These are phyloP conservation scores for Hymenoscyphus albidus DNA, from an alignment of 2,329 filamentous ascomycete genomes.

Conservation along the genomic window DNA sequence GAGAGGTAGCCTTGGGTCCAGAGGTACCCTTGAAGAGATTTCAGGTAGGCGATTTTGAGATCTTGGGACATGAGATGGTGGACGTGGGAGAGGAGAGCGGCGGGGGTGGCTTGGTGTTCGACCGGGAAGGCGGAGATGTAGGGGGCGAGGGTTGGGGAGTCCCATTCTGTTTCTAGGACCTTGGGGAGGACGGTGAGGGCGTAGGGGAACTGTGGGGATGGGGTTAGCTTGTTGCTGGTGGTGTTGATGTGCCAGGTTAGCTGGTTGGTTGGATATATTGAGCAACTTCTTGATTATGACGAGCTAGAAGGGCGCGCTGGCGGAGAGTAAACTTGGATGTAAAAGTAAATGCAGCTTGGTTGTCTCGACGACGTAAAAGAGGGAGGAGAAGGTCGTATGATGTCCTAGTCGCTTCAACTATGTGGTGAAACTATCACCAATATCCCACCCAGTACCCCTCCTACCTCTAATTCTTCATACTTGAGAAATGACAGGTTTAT, in stretches of 20 bases:
- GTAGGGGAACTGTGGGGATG: slow-evolving; percentile 65
- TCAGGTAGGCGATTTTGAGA: slow-evolving; percentile 72
- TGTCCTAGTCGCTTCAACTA: neutral
- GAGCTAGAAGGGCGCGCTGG: neutral
- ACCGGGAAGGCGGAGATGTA: slow-evolving; percentile 70
- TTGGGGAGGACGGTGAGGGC: slow-evolving; percentile 62
- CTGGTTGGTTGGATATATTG: neutral
- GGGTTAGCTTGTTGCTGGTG: slow-evolving; percentile 16
- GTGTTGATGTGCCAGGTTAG: neutral
- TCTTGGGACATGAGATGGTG: slow-evolving; percentile 67
- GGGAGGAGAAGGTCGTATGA: neutral
- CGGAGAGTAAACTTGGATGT: neutral
- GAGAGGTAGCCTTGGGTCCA: slow-evolving; percentile 72
- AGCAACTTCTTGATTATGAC: neutral
- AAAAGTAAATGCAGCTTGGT: neutral
- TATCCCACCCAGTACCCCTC: neutral
- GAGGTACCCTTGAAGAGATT: slow-evolving; percentile 74
- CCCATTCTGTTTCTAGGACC: slow-evolving; percentile 64
- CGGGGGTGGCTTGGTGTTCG: slow-evolving; percentile 55
- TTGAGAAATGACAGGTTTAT: neutral
- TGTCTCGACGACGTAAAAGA: neutral
- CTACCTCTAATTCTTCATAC: neutral
- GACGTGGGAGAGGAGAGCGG: slow-evolving; percentile 62
- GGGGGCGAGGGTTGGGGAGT: slow-evolving; percentile 56
- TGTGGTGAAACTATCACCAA: neutral